A percentile compares a stretch with the other conserved stretches of the same genome.
These are phyloP conservation scores for Sporothrix protearum DNA, from an alignment of 2,329 filamentous ascomycete genomes.

Conservation along the genomic window DNA sequence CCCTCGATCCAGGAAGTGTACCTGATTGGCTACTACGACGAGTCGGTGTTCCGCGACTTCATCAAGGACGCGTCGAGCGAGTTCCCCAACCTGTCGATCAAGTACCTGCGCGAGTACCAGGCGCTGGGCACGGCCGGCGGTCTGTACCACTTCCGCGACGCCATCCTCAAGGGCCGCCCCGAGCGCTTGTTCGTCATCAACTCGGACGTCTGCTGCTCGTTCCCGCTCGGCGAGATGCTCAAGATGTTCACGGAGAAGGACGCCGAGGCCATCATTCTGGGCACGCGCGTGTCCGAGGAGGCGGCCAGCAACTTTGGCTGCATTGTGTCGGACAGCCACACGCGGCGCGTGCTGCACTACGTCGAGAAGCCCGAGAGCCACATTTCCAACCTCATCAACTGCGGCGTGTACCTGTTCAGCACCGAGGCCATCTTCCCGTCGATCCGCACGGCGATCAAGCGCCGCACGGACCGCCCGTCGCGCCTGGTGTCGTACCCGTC, in stretches of 20 bases:
- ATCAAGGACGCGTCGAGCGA: constrained; percentile 84
- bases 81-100: constrained; percentile 84
- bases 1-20: constrained; percentile 91
- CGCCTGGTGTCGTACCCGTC: constrained; percentile 93
- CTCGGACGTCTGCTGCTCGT: constrained; percentile 97
- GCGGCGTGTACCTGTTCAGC: constrained; percentile 95
- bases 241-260: constrained; percentile 91
- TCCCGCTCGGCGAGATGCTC: constrained; percentile 94
- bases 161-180: constrained; percentile 91
- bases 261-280: constrained; percentile 92
- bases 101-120: constrained; percentile 96
- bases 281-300: constrained; percentile 85
- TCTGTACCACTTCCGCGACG: constrained; percentile 98
- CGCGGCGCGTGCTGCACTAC: constrained; percentile 94
- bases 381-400: constrained; percentile 98
- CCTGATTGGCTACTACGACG: constrained; percentile 98
- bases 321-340: constrained; percentile 92
- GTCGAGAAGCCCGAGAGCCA: constrained; percentile 98
- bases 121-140: constrained; percentile 93
- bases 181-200: constrained; percentile 97
- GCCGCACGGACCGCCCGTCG: constrained; percentile 76
- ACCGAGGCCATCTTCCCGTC: constrained; percentile 95
- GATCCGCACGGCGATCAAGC: constrained; percentile 92
- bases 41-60: constrained; percentile 94
- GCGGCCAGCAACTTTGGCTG: constrained; percentile 95